phyloP scores from a whole-genome alignment of 1,139 yeast genomes.

The Pichia sp. region DNA sequence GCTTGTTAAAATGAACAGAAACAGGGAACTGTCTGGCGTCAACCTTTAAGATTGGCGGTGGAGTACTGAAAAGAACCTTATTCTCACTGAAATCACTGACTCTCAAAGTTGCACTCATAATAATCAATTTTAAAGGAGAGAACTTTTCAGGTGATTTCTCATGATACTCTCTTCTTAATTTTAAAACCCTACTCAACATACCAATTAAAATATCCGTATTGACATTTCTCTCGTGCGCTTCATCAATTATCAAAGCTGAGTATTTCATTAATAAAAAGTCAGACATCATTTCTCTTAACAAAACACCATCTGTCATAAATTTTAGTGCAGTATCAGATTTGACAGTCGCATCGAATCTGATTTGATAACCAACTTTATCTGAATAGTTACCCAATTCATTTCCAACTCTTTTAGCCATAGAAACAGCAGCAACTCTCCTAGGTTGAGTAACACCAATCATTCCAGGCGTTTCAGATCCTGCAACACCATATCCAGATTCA shows the following conservation, averaged over 20 bases:
- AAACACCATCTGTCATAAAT: slow-evolving; percentile 98
- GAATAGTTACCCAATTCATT: slow-evolving; percentile 79
- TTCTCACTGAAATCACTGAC: slow-evolving; percentile 92
- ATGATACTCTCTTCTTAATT: slow-evolving; percentile 55
- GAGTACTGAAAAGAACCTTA: slow-evolving; percentile 50
- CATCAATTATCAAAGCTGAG: slow-evolving; percentile 85
- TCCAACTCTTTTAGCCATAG: slow-evolving; percentile 89
- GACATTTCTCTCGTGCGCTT: slow-evolving; percentile 94
- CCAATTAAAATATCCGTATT: slow-evolving; percentile 96
- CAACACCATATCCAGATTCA: slow-evolving; percentile 80
- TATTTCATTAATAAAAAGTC: slow-evolving; percentile 77
- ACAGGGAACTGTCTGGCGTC: slow-evolving; percentile 96
- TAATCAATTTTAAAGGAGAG: slow-evolving; percentile 59
- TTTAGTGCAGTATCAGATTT: slow-evolving; percentile 71
- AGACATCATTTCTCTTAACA: slow-evolving; percentile 83
- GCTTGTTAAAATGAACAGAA: slow-evolving; percentile 78
- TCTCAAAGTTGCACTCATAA: slow-evolving; percentile 94
- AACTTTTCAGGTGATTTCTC: slow-evolving; percentile 36
- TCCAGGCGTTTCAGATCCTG: slow-evolving; percentile 66
- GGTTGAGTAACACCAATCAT: slow-evolving; percentile 97
- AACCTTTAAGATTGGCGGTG: slow-evolving; percentile 89
- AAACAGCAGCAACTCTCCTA: slow-evolving; percentile 96
- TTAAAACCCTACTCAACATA: slow-evolving; percentile 81
- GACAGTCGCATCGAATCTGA: slow-evolving; percentile 77
- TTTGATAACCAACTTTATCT: slow-evolving; percentile 76